Evolutionary conservation across 352 stramenopile species (phyloP), one percentile per base, ranked within the genome.

Genomic region (Phytophthora multivora): DNA sequence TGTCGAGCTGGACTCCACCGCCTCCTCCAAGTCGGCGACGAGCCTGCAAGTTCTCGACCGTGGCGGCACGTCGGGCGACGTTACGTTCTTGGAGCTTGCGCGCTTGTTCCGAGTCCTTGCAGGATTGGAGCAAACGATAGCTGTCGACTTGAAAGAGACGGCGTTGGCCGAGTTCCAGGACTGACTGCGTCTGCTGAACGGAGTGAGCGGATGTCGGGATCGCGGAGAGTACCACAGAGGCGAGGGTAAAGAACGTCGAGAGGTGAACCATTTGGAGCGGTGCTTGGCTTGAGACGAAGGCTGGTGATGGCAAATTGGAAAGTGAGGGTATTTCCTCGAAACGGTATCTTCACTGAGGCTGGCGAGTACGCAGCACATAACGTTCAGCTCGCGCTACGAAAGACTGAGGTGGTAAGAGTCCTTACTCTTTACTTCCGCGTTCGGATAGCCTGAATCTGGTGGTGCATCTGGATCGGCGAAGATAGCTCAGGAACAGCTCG

Each of bases 271-370:
- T 69, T 25, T 33, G 28, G 28, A 25, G 43, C 4, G 16, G 4
- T 13, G 18, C 31, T 26, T 48, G 25, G 25, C 8, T 23, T n/a
- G 19, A 31, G 55, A 16, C 35, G 49, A 21, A 13, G 10, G 6
- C 42, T 52, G 57, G 35, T 23, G 56, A 35, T 33, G 40, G 57
- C 31, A 5, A 63, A 59, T 68, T 69, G 16, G 21, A 43, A 59
- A 69, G 45, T 69, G 60, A 68, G 28, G 36, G 40, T 26, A 64
- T 31, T 63, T 63, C 57, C 26, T 46, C 25, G 35, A 67, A 62
- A 62, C 10, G 51, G 35, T 16, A 16, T 42, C 35, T 28, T 31
- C 12, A 36, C 2, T 40, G 51, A 43, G 49, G 21, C 21, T 23
- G 21, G 4, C 21, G 21, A 23, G 1, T 23, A 23, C 4, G 21